Evolutionary conservation across 1,284 basidiomycete species (phyloP), one percentile per base, ranked within the genome.

Genomic region (Leucoagaricus sp.): DNA sequence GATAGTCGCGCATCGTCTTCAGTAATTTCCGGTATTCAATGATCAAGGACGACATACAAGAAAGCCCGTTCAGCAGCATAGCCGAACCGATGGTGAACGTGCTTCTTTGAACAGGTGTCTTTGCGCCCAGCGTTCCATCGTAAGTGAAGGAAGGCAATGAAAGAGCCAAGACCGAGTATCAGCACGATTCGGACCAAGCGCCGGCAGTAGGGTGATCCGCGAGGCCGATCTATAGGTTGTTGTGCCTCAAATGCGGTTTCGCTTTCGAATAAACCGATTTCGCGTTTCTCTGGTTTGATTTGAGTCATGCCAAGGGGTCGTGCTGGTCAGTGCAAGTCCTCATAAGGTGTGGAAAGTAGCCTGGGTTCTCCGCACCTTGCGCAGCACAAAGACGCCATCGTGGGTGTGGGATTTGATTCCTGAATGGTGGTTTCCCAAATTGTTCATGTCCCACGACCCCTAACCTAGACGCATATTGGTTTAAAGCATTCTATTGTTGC

Each of bases 11-110:
- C 19, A 44, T 48, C 21, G 25, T 13, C 23, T 44, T 23, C 9
- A 31, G 21, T 8, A 6, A 51, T 5, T 25, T 8, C 19, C 13
- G 12, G 34, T 25, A 10, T 7, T 12, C 10, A 33, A 23, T 8
- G 6, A n/a, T 31, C n/a, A 29, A 12, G 29, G 21, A 21, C 5
- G n/a, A 63, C 62, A 19, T 41, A 64, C 65, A 66, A 60, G 46
- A 66, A 65, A 8, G 59, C 61, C 17, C 49, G 51, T 58, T 66
- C 65, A 33, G 65, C 63, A 23, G 31, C 49, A 49, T 57, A 58
- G n/a, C 62, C 63, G 50, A 61, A 62, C n/a, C 26, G n/a, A 12
- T 53, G 54, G 19, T 38, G 21, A 3, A 12, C 28, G 15, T 45
- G 54, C 21, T 23, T 15, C 8, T 21, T 41, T 12, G 10, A 38